Percentiles rank a stretch among this genome's conserved stretches.
These are phyloP conservation scores for Nyssa sinensis DNA, from an alignment of 148 eudicot species.

Conservation along the genomic window DNA sequence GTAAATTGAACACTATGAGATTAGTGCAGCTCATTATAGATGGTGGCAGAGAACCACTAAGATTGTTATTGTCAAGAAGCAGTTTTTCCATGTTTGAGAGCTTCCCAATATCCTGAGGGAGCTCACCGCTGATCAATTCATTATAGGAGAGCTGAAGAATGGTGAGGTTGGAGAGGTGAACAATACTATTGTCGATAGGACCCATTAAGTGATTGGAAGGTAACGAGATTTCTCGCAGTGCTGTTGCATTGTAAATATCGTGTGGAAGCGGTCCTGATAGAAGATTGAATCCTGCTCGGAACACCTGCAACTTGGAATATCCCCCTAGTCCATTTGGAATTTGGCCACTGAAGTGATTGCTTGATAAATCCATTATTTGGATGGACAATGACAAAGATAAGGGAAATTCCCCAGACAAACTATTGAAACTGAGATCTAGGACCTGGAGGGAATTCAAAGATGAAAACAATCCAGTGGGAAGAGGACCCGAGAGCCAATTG, in stretches of 20 bases:
- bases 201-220: slow-evolving; percentile 60
- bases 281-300: slow-evolving; percentile 62
- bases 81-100: slow-evolving; percentile 55
- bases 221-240: slow-evolving; percentile 52
- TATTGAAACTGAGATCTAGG: slow-evolving; percentile 69
- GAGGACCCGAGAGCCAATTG: slow-evolving; percentile 55
- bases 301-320: slow-evolving; percentile 44
- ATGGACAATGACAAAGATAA: slow-evolving; percentile 34
- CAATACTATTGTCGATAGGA: slow-evolving; percentile 44
- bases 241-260: slow-evolving; percentile 39
- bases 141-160: slow-evolving; percentile 53
- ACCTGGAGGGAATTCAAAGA: slow-evolving; percentile 43
- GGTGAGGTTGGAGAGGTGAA: slow-evolving; percentile 45
- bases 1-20: slow-evolving; percentile 50
- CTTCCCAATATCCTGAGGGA: slow-evolving; percentile 57
- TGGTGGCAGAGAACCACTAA: slow-evolving; percentile 62
- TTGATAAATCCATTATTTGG: slow-evolving; percentile 45
- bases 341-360: slow-evolving; percentile 48
- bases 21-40: slow-evolving; percentile 70
- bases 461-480: slow-evolving; percentile 61
- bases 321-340: slow-evolving; percentile 50
- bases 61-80: slow-evolving; percentile 57
- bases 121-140: slow-evolving; percentile 39
- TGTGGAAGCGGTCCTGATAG: slow-evolving; percentile 54
- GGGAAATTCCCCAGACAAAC: slow-evolving; percentile 43